Evolutionary conservation across 176 grass and related monocot species (phyloP).

Genomic region (Poa annua): DNA sequence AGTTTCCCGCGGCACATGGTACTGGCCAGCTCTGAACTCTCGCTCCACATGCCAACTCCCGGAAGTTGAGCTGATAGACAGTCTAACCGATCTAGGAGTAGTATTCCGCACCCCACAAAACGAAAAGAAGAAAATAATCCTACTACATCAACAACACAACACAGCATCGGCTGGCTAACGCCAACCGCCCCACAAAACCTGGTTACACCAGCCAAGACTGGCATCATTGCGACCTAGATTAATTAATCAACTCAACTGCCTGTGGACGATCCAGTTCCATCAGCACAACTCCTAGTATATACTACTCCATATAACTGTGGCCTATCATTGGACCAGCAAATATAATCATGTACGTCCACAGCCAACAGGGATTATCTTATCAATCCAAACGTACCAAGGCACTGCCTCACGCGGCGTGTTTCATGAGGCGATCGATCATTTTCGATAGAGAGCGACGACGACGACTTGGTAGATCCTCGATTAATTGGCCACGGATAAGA

Average conservation of each 20-base stretch:
- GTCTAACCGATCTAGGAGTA: too few relatives aligned
- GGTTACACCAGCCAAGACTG: slow-evolving; percentile 15
- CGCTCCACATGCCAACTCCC: too few relatives aligned
- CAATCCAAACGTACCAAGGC: background rate
- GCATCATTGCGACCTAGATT: background rate
- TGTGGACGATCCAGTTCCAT: background rate
- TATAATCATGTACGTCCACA: background rate
- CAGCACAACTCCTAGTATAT: too few relatives aligned
- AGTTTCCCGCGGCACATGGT: too few relatives aligned
- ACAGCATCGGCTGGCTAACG: background rate
- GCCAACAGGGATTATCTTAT: background rate
- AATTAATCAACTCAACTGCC: slow-evolving; percentile 2
- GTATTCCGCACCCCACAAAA: too few relatives aligned
- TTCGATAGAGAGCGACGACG: background rate
- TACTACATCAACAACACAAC: background rate
- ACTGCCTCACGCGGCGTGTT: background rate
- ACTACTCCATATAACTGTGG: too few relatives aligned
- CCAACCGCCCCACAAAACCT: background rate
- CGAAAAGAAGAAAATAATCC: too few relatives aligned
- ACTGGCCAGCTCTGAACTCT: too few relatives aligned
- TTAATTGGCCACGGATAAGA: background rate
- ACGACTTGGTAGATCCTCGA: background rate
- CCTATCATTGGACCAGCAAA: slow-evolving; percentile 25
- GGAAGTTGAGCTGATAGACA: background rate
- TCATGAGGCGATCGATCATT: background rate